Conservation (phyloP, 2,329 filamentous ascomycete genomes). For the Aspergillus sojae region DNA sequence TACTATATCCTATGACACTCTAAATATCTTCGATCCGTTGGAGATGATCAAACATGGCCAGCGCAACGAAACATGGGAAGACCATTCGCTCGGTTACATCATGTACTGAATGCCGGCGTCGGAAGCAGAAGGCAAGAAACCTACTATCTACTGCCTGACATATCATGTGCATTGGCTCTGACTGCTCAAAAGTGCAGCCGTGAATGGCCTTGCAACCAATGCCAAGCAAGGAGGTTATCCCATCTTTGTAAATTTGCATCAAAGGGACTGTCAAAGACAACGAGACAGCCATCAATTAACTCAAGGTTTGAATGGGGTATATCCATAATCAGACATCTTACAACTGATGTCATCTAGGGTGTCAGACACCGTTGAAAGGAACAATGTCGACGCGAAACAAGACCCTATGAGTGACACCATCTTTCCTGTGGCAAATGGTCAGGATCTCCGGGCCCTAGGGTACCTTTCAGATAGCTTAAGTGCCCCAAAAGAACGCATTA, state of each 20-base stretch:
- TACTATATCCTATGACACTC: neutral
- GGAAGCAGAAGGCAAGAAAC: constrained; percentile 52
- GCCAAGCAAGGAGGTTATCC: constrained; percentile 50
- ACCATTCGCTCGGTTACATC: constrained; percentile 22
- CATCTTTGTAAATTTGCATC: constrained; percentile 51
- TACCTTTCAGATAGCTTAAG: constrained; percentile 17
- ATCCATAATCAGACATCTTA: neutral
- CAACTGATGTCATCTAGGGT: neutral
- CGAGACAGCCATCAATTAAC: constrained; percentile 5
- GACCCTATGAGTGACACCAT: neutral
- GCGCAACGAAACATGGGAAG: neutral
- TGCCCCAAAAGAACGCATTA: neutral
- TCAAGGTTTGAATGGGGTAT: constrained; percentile 13
- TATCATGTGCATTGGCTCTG: constrained; percentile 5
- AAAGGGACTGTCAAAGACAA: constrained; percentile 30
- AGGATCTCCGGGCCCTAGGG: constrained; percentile 21
- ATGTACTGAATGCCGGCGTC: constrained; percentile 54
- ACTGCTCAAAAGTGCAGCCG: constrained; percentile 47
- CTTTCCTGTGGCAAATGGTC: neutral
- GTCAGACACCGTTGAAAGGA: neutral
- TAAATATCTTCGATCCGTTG: neutral
- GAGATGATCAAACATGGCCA: neutral
- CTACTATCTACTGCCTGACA: neutral
- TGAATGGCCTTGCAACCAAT: constrained; percentile 56
- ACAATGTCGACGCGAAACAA: neutral